Conservation (phyloP, 2,329 filamentous ascomycete species). For the Pseudocercospora musae region DNA sequence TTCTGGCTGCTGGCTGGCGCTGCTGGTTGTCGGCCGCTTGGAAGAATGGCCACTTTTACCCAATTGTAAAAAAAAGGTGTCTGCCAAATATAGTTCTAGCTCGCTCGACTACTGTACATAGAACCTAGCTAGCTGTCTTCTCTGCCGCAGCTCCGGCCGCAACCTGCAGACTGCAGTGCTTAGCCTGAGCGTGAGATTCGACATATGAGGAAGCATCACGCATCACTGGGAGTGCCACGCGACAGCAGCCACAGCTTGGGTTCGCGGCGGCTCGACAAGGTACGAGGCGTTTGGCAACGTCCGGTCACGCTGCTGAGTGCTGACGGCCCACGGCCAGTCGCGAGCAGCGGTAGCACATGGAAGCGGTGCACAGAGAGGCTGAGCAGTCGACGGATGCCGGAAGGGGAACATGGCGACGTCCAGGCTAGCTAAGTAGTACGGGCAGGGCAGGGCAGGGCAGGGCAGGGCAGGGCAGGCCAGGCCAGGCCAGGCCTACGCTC, state of each 20-base stretch:
- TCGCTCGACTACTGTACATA: too few relatives aligned
- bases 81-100: not conserved
- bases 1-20: too few relatives aligned
- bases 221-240: slow-evolving; percentile 5
- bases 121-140: not conserved
- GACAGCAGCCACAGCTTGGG: slow-evolving; percentile 8
- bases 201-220: too few relatives aligned
- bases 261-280: not conserved
- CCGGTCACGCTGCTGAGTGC: too few relatives aligned
- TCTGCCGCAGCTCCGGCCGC: not conserved
- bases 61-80: not conserved
- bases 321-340: not conserved
- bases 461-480: too few relatives aligned
- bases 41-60: not conserved
- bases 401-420: not conserved
- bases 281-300: not conserved
- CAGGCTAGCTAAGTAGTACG: too few relatives aligned
- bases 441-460: too few relatives aligned
- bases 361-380: not conserved
- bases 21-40: too few relatives aligned
- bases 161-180: too few relatives aligned
- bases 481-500: not conserved
- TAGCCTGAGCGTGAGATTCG: not conserved
- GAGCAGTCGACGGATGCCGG: not conserved
- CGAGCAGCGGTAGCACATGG: slow-evolving; percentile 4